Percentiles rank a stretch among this genome's conserved stretches.
Conservation (phyloP, 352 stramenopile genomes). For the Phytophthora crassamura region DNA sequence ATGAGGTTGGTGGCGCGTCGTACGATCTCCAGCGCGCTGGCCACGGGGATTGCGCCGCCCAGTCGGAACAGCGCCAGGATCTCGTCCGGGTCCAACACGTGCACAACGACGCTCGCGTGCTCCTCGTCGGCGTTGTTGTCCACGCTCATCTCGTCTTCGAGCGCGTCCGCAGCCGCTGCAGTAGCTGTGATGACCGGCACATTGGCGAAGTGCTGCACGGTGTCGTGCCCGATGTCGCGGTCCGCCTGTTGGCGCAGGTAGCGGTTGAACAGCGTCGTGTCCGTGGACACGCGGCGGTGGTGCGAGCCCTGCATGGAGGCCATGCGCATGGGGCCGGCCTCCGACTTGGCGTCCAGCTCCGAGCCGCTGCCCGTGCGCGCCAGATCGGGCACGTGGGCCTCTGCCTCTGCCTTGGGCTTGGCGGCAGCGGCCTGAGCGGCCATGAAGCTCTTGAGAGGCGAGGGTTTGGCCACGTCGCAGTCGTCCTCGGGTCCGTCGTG, state of each 20-base stretch:
- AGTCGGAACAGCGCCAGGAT: slow-evolving; percentile 42
- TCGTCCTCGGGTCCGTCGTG: slow-evolving; percentile 31
- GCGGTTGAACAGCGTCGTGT: slow-evolving; percentile 73
- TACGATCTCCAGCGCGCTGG: slow-evolving; percentile 64
- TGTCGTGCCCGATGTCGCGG: slow-evolving; percentile 58
- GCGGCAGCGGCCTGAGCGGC: slow-evolving; percentile 26
- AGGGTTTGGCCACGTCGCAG: slow-evolving; percentile 11
- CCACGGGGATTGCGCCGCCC: slow-evolving; percentile 52
- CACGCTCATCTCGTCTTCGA: slow-evolving; percentile 40
- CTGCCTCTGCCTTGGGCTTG: slow-evolving; percentile 20
- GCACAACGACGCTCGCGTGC: slow-evolving; percentile 5
- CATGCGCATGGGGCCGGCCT: slow-evolving; percentile 64
- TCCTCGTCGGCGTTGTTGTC: slow-evolving; percentile 48
- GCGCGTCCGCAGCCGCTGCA: slow-evolving; percentile 16
- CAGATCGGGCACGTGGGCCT: slow-evolving; percentile 18
- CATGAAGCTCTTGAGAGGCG: slow-evolving; percentile 42
- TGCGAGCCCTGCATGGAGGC: slow-evolving; percentile 61
- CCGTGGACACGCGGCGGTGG: slow-evolving; percentile 73
- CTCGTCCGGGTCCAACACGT: slow-evolving; percentile 42
- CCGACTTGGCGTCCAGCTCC: slow-evolving; percentile 38
- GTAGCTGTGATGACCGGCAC: slow-evolving; percentile 52
- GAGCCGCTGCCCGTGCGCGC: slow-evolving; percentile 25
- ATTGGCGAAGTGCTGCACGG: slow-evolving; percentile 63
- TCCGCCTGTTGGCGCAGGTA: slow-evolving; percentile 65
- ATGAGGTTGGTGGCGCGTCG: slow-evolving; percentile 66